These are phyloP conservation scores for Chenopodium quinoa DNA, from an alignment of 148 eudicot genomes.

Conservation along the genomic window DNA sequence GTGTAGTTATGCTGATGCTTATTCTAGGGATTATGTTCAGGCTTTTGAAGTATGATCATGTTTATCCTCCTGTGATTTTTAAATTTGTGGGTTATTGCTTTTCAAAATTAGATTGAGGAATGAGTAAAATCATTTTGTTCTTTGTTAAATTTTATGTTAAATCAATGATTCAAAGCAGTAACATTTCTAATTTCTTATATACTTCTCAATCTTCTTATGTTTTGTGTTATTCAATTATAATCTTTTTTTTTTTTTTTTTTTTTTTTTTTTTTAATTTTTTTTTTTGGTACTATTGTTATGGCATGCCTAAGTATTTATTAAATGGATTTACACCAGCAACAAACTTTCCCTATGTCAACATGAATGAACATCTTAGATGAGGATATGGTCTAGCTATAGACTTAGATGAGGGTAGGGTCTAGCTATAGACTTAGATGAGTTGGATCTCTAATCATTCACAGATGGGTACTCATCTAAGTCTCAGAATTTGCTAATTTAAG, in stretches of 20 bases:
- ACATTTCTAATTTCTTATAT: not conserved
- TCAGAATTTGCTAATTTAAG: not conserved
- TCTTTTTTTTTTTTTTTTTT: not conserved
- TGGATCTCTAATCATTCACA: not conserved
- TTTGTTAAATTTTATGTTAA: not conserved
- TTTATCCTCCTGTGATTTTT: not conserved
- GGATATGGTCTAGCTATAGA: not conserved
- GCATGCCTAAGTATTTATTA: not conserved
- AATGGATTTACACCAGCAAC: not conserved
- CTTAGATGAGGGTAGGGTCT: not conserved
- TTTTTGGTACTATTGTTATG: too few relatives aligned
- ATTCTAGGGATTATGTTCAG: not conserved
- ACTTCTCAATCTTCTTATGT: not conserved
- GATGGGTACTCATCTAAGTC: not conserved
- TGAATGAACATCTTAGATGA: not conserved
- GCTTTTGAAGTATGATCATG: not conserved
- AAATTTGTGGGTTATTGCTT: conserved; percentile 2
- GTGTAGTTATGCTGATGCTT: not conserved
- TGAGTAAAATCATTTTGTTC: conserved; percentile 2
- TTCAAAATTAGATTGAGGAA: conserved; percentile 1
- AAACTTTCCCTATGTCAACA: too few relatives aligned
- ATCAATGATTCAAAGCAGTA: conserved; percentile 9
- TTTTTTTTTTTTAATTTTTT: too few relatives aligned
- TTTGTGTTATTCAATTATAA: not conserved
- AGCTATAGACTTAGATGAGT: not conserved